A percentile compares a stretch with the other conserved stretches of the same genome.
Evolutionary conservation across 2,329 filamentous ascomycete species (phyloP).

Genomic region (Corinectria fuckeliana): DNA sequence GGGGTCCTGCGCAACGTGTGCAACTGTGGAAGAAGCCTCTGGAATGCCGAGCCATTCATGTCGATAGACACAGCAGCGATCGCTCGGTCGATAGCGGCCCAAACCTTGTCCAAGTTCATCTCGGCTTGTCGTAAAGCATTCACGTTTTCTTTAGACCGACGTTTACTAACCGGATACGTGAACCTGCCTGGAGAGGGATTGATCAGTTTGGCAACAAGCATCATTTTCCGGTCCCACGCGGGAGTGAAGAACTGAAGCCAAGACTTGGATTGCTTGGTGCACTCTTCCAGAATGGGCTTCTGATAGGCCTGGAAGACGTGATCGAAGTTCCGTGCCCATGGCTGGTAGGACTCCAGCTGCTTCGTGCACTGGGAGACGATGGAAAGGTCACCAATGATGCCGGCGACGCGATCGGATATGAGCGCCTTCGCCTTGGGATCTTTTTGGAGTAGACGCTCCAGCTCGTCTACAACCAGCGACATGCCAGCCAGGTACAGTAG

Average conservation of each 20-base stretch:
- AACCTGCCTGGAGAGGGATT: constrained; percentile 50
- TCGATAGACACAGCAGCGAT: constrained; percentile 15
- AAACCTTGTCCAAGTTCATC: constrained; percentile 42
- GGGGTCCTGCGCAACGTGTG: constrained; percentile 55
- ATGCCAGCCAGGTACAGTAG: constrained; percentile 43
- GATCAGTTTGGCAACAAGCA: constrained; percentile 29
- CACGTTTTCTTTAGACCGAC: constrained; percentile 52
- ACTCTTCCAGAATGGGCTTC: constrained; percentile 39
- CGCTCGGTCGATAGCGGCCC: constrained; percentile 13
- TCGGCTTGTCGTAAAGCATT: constrained; percentile 55
- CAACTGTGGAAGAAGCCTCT: constrained; percentile 40
- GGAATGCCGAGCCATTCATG: constrained; percentile 36
- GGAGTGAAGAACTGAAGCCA: constrained; percentile 24
- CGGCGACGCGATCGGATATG: constrained; percentile 46
- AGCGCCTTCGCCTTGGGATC: constrained; percentile 45
- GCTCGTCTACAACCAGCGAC: constrained; percentile 52
- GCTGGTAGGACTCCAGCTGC: constrained; percentile 55
- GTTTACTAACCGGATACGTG: constrained; percentile 51
- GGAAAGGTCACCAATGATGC: constrained; percentile 51
- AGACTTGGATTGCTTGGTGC: constrained; percentile 9
- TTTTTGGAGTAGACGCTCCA: constrained; percentile 51
- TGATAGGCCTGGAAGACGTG: constrained; percentile 29
- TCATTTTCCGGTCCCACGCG: constrained; percentile 21
- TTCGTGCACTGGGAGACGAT: constrained; percentile 52
- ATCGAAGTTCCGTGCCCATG: constrained; percentile 54